phyloP scores from a whole-genome alignment of 352 stramenopile genomes.

The Phytopythium litorale region DNA sequence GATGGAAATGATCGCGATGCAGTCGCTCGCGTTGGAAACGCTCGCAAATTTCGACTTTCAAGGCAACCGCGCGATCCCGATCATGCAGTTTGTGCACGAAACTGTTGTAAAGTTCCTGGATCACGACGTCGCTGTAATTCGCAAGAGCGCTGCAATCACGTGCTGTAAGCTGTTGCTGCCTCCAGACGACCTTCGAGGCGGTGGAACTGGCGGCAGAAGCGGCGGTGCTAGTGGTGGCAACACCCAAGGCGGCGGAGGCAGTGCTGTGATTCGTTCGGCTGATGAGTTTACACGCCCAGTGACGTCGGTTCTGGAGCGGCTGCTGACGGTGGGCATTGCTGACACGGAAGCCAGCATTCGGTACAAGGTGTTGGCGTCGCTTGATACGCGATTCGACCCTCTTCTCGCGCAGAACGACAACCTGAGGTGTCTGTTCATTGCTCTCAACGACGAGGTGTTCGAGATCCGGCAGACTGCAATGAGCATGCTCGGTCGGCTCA shows the following conservation, averaged over 20 bases:
- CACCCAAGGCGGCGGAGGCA: constrained; percentile 14
- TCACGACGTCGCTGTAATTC: constrained; percentile 79
- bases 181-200: constrained; percentile 49
- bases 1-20: constrained; percentile 60
- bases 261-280: constrained; percentile 36
- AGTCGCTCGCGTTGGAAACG: constrained; percentile 81
- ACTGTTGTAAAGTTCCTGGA: constrained; percentile 87
- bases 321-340: constrained; percentile 83
- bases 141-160: constrained; percentile 84
- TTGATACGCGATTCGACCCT: constrained; percentile 80
- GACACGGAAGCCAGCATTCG: constrained; percentile 86
- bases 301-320: constrained; percentile 68
- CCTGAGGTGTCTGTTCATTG: constrained; percentile 82
- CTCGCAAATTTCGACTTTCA: constrained; percentile 86
- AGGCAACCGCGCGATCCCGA: constrained; percentile 78
- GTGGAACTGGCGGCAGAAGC: background rate
- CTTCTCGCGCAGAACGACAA: constrained; percentile 82
- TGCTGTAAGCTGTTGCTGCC: constrained; percentile 84
- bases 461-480: constrained; percentile 87
- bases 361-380: constrained; percentile 68
- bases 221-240: background rate
- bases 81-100: constrained; percentile 88
- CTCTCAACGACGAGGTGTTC: constrained; percentile 84
- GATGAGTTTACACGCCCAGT: constrained; percentile 75
- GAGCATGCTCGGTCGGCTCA: constrained; percentile 83